Evolutionary conservation across 257 asterid genomes (phyloP), one percentile per base, ranked within the genome.

Genomic region (Penstemon barbatus): DNA sequence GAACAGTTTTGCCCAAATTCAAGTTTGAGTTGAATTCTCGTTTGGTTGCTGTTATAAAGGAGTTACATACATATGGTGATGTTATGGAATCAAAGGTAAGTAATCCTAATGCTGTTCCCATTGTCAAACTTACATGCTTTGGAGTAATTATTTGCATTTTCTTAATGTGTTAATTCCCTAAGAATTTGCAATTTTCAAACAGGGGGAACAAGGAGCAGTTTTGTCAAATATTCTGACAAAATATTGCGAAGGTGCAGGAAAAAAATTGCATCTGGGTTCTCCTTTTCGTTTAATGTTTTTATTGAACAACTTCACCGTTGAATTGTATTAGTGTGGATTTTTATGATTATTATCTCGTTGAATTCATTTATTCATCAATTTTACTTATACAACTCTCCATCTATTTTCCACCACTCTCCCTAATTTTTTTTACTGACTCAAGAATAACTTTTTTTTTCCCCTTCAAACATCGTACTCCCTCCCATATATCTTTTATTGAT

Each of bases 141-240:
- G 39, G 44, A 36, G 41, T 61, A 43, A 44, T 7, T 61, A 8
- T 4, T 61, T 43, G 12, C 18, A 59, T 7, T 18, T 61, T 25
- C 10, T 44, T 18, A 13, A 11, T 8, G 40, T 44, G 3, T 42
- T 18, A 61, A 40, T 61, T 61, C 44, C 37, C 66, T 61, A 15
- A n/a, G 66, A 41, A 61, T 61, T 61, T 61, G 54, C 36, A 19
- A 42, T 62, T 62, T 49, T 44, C 18, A 5, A 7, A 72, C 74
- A 82, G 90, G 86, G 84, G 46, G 87, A 87, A 63, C 87, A 82
- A 65, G 84, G 87, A 19, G 81, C 84, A 6, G 75, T 85, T 45
- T 72, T 85, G 57, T 77, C 83, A 68, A 85, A 82, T 70, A 80
- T 85, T 75, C 84, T 85, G 71, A 80, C 90, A 3, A 85, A 85